Evolutionary conservation across 768 basidiomycete species (phyloP).

Genomic region (Boletales sp.): DNA sequence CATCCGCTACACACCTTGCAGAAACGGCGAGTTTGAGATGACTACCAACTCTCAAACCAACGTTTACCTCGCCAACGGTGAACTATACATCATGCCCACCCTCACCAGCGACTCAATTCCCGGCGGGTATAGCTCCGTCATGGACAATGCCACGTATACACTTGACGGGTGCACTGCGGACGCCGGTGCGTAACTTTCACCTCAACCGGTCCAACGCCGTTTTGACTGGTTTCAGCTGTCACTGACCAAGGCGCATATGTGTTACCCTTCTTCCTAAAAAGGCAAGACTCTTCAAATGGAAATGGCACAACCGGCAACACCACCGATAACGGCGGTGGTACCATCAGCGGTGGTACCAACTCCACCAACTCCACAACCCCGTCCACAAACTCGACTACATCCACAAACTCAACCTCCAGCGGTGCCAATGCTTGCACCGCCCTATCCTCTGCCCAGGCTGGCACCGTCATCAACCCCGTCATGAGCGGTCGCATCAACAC

Average conservation of each 20-base stretch:
- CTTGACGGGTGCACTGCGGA: slow-evolving; percentile 35
- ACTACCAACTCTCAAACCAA: slow-evolving; percentile 40
- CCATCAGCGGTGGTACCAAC: not conserved
- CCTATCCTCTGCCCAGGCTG: slow-evolving; percentile 31
- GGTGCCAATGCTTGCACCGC: slow-evolving; percentile 38
- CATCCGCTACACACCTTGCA: slow-evolving; percentile 9
- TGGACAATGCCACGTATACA: slow-evolving; percentile 37
- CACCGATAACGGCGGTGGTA: not conserved
- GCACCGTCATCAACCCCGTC: slow-evolving; percentile 48
- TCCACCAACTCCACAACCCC: slow-evolving; percentile 11
- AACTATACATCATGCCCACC: slow-evolving; percentile 58
- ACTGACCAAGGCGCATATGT: slow-evolving; percentile 25
- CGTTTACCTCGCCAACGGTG: slow-evolving; percentile 43
- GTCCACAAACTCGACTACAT: slow-evolving; percentile 8
- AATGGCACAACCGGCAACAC: not conserved
- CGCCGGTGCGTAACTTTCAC: not conserved
- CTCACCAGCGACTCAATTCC: slow-evolving; percentile 48
- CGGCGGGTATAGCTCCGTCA: slow-evolving; percentile 34
- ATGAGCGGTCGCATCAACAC: slow-evolving; percentile 54
- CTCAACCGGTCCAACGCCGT: not conserved
- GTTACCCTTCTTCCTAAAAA: slow-evolving; percentile 18
- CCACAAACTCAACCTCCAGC: slow-evolving; percentile 19
- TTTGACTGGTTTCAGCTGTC: slow-evolving; percentile 2
- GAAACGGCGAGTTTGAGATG: slow-evolving; percentile 56
- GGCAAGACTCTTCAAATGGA: slow-evolving; percentile 19